These are phyloP conservation scores for Pseudocercospora pini-densiflorae DNA, from an alignment of 2,329 filamentous ascomycete species.

Conservation along the genomic window DNA sequence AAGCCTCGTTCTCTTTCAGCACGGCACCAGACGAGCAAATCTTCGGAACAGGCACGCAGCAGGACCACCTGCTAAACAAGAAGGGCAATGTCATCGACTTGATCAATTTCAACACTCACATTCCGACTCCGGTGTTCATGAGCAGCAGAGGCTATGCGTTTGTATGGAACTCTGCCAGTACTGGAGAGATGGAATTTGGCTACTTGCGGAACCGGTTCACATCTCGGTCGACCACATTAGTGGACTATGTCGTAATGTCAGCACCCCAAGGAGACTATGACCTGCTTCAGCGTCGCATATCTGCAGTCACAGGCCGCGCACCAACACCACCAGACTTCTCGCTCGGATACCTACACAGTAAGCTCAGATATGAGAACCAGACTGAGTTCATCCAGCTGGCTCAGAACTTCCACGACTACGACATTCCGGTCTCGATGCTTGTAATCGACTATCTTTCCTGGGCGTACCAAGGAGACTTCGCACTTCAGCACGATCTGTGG, in stretches of 20 bases:
- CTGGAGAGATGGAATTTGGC: slow-evolving; percentile 40
- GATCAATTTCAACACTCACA: slow-evolving; percentile 41
- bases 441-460: slow-evolving; percentile 41
- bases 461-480: slow-evolving; percentile 41
- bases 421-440: slow-evolving; percentile 39
- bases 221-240: slow-evolving; percentile 34
- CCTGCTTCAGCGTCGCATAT: slow-evolving; percentile 33
- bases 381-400: slow-evolving; percentile 37
- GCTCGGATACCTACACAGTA: slow-evolving; percentile 39
- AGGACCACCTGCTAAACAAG: slow-evolving; percentile 40
- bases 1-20: slow-evolving; percentile 44
- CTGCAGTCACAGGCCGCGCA: slow-evolving; percentile 37
- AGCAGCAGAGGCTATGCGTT: slow-evolving; percentile 39
- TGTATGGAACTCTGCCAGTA: slow-evolving; percentile 38
- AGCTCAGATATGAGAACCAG: slow-evolving; percentile 41
- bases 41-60: slow-evolving; percentile 38
- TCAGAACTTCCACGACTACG: slow-evolving; percentile 36
- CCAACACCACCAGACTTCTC: slow-evolving; percentile 38
- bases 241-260: slow-evolving; percentile 40
- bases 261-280: slow-evolving; percentile 39
- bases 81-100: slow-evolving; percentile 39
- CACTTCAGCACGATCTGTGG: slow-evolving; percentile 37
- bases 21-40: slow-evolving; percentile 41
- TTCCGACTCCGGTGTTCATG: slow-evolving; percentile 39
- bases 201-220: slow-evolving; percentile 36